Evolutionary conservation across 2,329 filamentous ascomycete genomes (phyloP).

Genomic region (Venturia aucupariae): DNA sequence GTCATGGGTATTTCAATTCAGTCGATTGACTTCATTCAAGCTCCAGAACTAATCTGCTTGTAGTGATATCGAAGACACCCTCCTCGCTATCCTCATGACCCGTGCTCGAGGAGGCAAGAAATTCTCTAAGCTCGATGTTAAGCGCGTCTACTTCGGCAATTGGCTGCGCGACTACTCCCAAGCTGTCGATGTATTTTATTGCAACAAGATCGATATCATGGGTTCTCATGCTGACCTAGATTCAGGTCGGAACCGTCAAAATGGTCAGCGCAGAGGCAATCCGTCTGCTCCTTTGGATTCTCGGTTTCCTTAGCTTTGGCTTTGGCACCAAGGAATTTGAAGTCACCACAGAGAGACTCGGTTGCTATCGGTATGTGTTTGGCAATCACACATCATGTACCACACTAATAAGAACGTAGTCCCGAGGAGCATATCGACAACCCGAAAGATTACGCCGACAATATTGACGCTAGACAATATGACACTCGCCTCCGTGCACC

Average conservation of each 20-base stretch:
- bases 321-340: constrained; percentile 79
- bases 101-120: constrained; percentile 59
- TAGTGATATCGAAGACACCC: constrained; percentile 77
- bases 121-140: constrained; percentile 79
- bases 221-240: background rate
- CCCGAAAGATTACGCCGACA: constrained; percentile 78
- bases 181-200: constrained; percentile 37
- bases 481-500: constrained; percentile 73
- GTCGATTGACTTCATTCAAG: background rate
- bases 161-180: constrained; percentile 44
- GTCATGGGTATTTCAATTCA: constrained; percentile 27
- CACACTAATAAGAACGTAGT: background rate
- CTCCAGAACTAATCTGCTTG: background rate
- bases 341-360: constrained; percentile 68
- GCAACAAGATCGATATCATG: constrained; percentile 3
- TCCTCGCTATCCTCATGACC: constrained; percentile 63
- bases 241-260: constrained; percentile 68
- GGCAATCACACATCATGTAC: background rate
- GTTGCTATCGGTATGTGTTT: constrained; percentile 50
- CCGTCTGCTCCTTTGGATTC: constrained; percentile 75
- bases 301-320: constrained; percentile 84
- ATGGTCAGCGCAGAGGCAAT: constrained; percentile 85
- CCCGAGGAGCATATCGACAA: constrained; percentile 78
- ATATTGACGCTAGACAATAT: constrained; percentile 73
- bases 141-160: constrained; percentile 76